A percentile compares a stretch with the other conserved stretches of the same genome.
Evolutionary conservation across 164 flowering plant species (phyloP).

Genomic region (Cinnamomum chago): DNA sequence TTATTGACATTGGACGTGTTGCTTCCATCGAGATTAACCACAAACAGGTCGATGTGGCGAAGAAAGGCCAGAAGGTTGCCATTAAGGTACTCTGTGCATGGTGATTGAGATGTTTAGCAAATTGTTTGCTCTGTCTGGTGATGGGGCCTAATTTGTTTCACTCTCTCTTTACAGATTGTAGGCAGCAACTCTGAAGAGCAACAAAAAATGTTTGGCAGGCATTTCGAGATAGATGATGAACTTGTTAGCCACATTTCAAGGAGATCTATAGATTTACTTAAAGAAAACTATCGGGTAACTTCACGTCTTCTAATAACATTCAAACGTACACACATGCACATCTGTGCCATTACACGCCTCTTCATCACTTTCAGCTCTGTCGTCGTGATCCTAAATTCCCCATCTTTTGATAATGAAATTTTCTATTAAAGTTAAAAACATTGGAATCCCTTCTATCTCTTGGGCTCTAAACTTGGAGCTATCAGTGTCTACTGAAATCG

Average conservation of each 20-base stretch:
- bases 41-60: constrained; percentile 79
- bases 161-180: constrained; percentile 43
- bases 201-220: constrained; percentile 91
- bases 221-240: constrained; percentile 86
- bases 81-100: constrained; percentile 62
- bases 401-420: too few relatives aligned
- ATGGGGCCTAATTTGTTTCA: too few relatives aligned
- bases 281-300: constrained; percentile 69
- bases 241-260: constrained; percentile 89
- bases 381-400: too few relatives aligned
- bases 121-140: too few relatives aligned
- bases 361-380: too few relatives aligned
- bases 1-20: constrained; percentile 78
- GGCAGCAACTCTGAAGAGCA: constrained; percentile 74
- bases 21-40: constrained; percentile 90
- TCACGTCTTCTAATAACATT: too few relatives aligned
- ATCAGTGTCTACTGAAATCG: too few relatives aligned
- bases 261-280: constrained; percentile 73
- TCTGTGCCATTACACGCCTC: too few relatives aligned
- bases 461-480: too few relatives aligned
- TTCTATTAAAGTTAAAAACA: too few relatives aligned
- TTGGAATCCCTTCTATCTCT: too few relatives aligned
- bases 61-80: constrained; percentile 90
- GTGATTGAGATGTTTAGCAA: not conserved
- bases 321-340: too few relatives aligned